These are phyloP conservation scores for Plectosphaerella plurivora DNA, from an alignment of 2,329 filamentous ascomycete genomes.

Conservation along the genomic window DNA sequence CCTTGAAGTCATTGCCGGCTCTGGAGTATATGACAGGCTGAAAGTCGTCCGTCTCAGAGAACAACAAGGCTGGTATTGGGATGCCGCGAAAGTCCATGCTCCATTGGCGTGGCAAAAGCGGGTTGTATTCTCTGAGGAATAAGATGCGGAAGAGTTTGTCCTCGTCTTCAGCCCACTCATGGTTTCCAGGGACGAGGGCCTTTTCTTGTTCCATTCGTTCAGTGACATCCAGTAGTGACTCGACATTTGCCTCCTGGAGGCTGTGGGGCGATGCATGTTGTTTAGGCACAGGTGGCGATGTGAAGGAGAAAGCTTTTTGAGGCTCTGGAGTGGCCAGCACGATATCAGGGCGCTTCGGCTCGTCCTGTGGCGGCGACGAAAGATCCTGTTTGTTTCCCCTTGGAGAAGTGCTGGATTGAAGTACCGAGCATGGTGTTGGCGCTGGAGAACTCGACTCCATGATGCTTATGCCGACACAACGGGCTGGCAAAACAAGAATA, in stretches of 20 bases:
- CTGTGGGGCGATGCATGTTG: too few relatives aligned
- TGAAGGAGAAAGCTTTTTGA: too few relatives aligned
- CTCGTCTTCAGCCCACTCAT: slow-evolving; percentile 48
- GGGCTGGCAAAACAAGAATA: not conserved
- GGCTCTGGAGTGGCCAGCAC: too few relatives aligned
- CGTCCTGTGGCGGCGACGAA: too few relatives aligned
- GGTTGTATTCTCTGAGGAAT: slow-evolving; percentile 33
- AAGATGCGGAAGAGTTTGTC: slow-evolving; percentile 36
- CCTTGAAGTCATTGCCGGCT: slow-evolving; percentile 28
- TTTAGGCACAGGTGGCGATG: too few relatives aligned
- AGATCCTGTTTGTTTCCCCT: too few relatives aligned
- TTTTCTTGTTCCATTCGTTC: slow-evolving; percentile 36
- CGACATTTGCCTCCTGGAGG: too few relatives aligned
- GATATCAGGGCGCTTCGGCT: too few relatives aligned
- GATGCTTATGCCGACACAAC: not conserved
- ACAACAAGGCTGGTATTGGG: slow-evolving; percentile 31
- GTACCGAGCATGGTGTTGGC: too few relatives aligned
- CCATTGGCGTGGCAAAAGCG: slow-evolving; percentile 35
- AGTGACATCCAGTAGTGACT: not conserved
- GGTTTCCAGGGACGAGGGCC: slow-evolving; percentile 33
- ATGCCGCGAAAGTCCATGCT: slow-evolving; percentile 33
- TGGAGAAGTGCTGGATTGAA: too few relatives aligned
- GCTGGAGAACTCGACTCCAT: too few relatives aligned
- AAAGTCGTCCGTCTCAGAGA: slow-evolving; percentile 22
- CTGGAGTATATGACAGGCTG: slow-evolving; percentile 33